Percentiles rank a stretch among this genome's conserved stretches.
Evolutionary conservation across 1,139 yeast genomes (phyloP).

Genomic region (Cylindricascospora bacillispora): DNA sequence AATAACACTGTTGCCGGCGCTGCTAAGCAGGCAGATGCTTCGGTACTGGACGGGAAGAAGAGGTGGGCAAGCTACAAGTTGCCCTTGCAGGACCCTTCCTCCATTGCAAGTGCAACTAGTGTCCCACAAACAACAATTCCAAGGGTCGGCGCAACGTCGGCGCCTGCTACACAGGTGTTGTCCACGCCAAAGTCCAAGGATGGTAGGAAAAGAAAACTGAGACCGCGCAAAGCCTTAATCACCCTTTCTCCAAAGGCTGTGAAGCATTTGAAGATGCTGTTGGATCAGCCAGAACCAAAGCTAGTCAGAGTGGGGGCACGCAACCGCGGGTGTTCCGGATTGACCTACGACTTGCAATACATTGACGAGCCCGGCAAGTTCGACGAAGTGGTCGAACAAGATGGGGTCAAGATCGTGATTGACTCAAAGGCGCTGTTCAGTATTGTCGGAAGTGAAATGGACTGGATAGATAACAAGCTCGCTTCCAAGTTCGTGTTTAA

Average conservation of each 20-base stretch:
- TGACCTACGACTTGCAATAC: constrained; percentile 82
- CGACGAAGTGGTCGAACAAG: constrained; percentile 86
- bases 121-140: constrained; percentile 1
- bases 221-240: constrained; percentile 83
- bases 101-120: constrained; percentile 1
- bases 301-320: constrained; percentile 86
- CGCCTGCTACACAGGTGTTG: too few relatives aligned
- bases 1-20: not conserved
- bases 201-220: constrained; percentile 36
- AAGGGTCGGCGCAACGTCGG: too few relatives aligned
- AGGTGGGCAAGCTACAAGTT: constrained; percentile 2
- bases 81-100: constrained; percentile 1
- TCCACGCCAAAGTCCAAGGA: too few relatives aligned
- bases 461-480: constrained; percentile 90
- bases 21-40: not conserved
- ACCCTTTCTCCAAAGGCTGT: constrained; percentile 66
- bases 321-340: constrained; percentile 93
- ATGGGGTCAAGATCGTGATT: constrained; percentile 81
- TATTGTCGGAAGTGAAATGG: constrained; percentile 96
- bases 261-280: constrained; percentile 49
- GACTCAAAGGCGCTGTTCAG: constrained; percentile 93
- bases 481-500: constrained; percentile 80
- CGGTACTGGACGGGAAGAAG: not conserved
- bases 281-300: constrained; percentile 77
- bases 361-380: constrained; percentile 83